Conservation (phyloP, 495 filamentous ascomycete species). For the Astrothelium macrocarpum region DNA sequence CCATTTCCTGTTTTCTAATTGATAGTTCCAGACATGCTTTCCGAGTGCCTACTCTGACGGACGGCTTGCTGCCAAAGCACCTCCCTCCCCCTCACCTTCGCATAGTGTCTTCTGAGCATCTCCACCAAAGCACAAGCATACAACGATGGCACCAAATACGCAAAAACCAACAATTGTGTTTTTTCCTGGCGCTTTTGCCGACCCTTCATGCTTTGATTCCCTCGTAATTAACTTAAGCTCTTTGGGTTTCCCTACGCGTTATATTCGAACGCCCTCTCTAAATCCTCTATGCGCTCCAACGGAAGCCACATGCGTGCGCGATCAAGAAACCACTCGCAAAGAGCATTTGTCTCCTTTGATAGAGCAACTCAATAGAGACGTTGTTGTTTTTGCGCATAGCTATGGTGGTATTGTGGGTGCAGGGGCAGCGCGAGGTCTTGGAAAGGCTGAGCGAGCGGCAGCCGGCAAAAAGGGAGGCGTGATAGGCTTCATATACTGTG, state of each 20-base stretch:
- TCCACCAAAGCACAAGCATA: too few relatives aligned
- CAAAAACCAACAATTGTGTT: conserved; percentile 20
- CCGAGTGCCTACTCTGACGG: too few relatives aligned
- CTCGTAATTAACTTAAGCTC: conserved; percentile 10
- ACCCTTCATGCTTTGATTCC: not conserved
- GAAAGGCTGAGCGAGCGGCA: conserved; percentile 29
- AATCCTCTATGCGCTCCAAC: conserved; percentile 5
- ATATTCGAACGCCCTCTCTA: conserved; percentile 10
- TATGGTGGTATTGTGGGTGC: conserved; percentile 33
- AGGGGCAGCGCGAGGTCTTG: conserved; percentile 31
- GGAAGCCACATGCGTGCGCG: not conserved
- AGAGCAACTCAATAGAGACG: conserved; percentile 24
- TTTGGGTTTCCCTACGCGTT: conserved; percentile 15
- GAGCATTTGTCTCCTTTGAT: not conserved
- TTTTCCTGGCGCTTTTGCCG: conserved; percentile 21
- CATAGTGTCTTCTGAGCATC: too few relatives aligned
- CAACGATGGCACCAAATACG: too few relatives aligned
- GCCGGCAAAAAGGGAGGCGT: conserved; percentile 38
- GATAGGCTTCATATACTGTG: conserved; percentile 36
- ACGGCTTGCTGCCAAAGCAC: too few relatives aligned
- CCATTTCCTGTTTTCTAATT: too few relatives aligned
- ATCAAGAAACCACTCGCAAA: conserved; percentile 5
- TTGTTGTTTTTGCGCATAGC: conserved; percentile 34
- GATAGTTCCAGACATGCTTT: too few relatives aligned
- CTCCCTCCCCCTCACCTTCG: too few relatives aligned